Evolutionary conservation across 2,329 filamentous ascomycete species (phyloP).

Genomic region (Gnomoniopsis smithogilvyi): DNA sequence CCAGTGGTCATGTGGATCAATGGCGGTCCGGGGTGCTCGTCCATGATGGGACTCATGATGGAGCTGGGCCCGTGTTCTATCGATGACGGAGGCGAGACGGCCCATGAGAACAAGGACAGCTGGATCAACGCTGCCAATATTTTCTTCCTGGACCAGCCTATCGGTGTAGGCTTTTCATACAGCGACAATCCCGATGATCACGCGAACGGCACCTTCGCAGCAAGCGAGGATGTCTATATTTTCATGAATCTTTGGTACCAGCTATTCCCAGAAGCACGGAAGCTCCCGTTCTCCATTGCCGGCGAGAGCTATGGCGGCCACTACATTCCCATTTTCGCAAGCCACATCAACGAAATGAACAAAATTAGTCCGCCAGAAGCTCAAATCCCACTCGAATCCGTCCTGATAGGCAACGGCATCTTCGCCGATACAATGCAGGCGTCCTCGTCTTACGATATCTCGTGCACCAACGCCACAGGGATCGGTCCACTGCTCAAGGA

Average conservation of each 20-base stretch:
- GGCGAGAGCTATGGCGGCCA: slow-evolving; percentile 49
- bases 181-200: slow-evolving; percentile 20
- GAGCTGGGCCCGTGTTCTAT: slow-evolving; percentile 51
- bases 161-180: slow-evolving; percentile 56
- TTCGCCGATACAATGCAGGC: slow-evolving; percentile 26
- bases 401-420: slow-evolving; percentile 44
- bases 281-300: slow-evolving; percentile 40
- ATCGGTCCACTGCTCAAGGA: background rate
- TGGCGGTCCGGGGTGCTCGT: slow-evolving; percentile 6
- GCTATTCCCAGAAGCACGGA: slow-evolving; percentile 38
- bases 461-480: background rate
- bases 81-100: slow-evolving; percentile 40
- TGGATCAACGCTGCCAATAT: slow-evolving; percentile 53
- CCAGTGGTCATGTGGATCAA: slow-evolving; percentile 4
- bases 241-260: slow-evolving; percentile 46
- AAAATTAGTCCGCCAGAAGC: slow-evolving; percentile 27
- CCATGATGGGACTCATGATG: slow-evolving; percentile 7
- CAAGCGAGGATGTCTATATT: slow-evolving; percentile 44
- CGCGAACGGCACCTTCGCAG: slow-evolving; percentile 36
- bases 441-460: background rate
- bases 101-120: slow-evolving; percentile 48
- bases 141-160: slow-evolving; percentile 46
- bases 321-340: slow-evolving; percentile 42
- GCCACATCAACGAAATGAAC: slow-evolving; percentile 42
- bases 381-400: slow-evolving; percentile 39